Base-by-base conservation (phyloP, 1,139 yeast genomes). In the Saccharomyces hybrid region DNA sequence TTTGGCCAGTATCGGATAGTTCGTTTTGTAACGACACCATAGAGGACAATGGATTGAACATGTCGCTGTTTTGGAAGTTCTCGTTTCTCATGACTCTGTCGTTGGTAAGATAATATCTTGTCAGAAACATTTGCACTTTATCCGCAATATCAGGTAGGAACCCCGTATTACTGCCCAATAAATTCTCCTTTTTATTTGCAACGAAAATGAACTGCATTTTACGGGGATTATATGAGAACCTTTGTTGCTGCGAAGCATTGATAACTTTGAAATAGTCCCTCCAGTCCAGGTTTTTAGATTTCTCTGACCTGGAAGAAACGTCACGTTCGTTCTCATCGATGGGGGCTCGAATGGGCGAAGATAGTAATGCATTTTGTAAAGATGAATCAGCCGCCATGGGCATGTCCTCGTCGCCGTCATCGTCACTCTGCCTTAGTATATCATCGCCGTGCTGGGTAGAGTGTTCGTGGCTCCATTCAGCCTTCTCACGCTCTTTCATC, bases 21-120 rank as follows among this genome's bases (percentile, higher is more conserved):
- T 64, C 64, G 27, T 63, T 59, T 51, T 64, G 57, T 55, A 64
- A 49, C 23, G 47, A 58, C 44, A 65, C 53, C 61, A 68, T 63
- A 20, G 73, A 66, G 2, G 73, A 59, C 55, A 69, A 57, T 29
- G 74, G 68, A 55, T 71, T 73, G 63, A 59, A 74, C 41, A 72
- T 50, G 60, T 68, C 71, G 25, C 61, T 54, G 57, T 65, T 53
- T 59, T 66, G 69, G 58, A 90, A 90, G 56, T 76, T 75, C 53
- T 87, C 95, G 67, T 88, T 88, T 57, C 98, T 76, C 52, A 86
- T 73, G 7, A 90, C 72, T 56, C 96, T 73, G 65, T 89, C 96
- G 59, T 77, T 74, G 3, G 88, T 67, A 14, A 89, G 68, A 61
- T 80, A 74, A 64, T 82, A 87, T 50, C 96, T 73, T 2, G 75